Conservation (phyloP, 495 filamentous ascomycete species). For the Tuber aestivum region DNA sequence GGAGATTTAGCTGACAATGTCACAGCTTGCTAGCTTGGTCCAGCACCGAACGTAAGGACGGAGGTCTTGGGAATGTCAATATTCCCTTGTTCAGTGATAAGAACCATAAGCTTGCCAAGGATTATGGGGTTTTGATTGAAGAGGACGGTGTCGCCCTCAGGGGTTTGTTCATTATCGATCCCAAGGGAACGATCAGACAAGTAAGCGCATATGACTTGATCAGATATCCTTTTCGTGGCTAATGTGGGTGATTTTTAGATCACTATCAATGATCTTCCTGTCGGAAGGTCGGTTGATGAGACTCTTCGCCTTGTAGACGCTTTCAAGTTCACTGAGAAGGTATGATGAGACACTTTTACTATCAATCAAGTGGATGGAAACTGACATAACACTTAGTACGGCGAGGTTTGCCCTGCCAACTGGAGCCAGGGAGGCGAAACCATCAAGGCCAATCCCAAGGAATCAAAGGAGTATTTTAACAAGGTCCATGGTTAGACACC, state of each 20-base stretch:
- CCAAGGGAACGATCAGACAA: constrained; percentile 52
- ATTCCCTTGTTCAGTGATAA: constrained; percentile 55
- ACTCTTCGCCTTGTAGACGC: constrained; percentile 55
- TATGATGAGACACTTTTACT: constrained; percentile 4
- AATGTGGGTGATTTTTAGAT: constrained; percentile 42
- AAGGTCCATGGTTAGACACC: constrained; percentile 39
- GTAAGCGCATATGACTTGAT: constrained; percentile 24
- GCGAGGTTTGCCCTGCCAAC: constrained; percentile 56
- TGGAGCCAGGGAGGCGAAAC: constrained; percentile 52
- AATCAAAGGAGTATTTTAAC: constrained; percentile 48
- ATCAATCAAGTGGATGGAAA: neutral
- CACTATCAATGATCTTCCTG: constrained; percentile 56
- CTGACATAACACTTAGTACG: constrained; percentile 42
- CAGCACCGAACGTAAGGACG: constrained; percentile 49
- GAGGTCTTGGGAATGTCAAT: constrained; percentile 52
- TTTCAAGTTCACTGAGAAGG: constrained; percentile 57
- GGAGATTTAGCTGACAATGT: constrained; percentile 19
- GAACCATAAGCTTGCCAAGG: constrained; percentile 51
- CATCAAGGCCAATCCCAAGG: constrained; percentile 52
- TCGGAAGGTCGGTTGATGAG: constrained; percentile 56
- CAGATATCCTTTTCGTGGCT: constrained; percentile 5
- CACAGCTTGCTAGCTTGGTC: constrained; percentile 54
- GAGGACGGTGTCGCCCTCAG: constrained; percentile 54
- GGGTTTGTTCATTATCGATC: constrained; percentile 58
- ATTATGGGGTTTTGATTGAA: constrained; percentile 56